These are phyloP conservation scores for Ophiocordyceps polyrhachis-furcata DNA, from an alignment of 2,329 filamentous ascomycete species.

Conservation along the genomic window DNA sequence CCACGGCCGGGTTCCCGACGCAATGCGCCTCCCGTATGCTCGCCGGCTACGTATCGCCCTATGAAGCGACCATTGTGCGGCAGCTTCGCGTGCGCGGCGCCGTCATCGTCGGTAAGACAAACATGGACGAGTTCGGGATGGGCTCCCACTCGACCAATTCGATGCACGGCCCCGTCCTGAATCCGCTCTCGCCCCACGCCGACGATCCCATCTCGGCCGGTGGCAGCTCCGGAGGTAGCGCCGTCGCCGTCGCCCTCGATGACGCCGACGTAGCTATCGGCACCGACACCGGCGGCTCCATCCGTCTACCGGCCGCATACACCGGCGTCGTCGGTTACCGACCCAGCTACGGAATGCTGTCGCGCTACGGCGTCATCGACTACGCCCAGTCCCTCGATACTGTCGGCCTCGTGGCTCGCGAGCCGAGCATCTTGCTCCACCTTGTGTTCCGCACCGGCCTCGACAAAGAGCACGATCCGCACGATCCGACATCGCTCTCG, in stretches of 20 bases:
- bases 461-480: slow-evolving; percentile 38
- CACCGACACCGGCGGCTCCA: slow-evolving; percentile 84
- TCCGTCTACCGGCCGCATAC: slow-evolving; percentile 75
- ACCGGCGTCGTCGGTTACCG: slow-evolving; percentile 74
- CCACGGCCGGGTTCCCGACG: slow-evolving; percentile 44
- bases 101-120: slow-evolving; percentile 58
- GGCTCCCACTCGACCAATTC: slow-evolving; percentile 67
- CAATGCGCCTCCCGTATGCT: slow-evolving; percentile 72
- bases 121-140: slow-evolving; percentile 95
- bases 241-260: slow-evolving; percentile 55
- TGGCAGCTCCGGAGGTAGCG: slow-evolving; percentile 87
- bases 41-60: slow-evolving; percentile 51
- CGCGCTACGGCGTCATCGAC: slow-evolving; percentile 68
- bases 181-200: slow-evolving; percentile 18
- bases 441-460: slow-evolving; percentile 31
- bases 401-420: slow-evolving; percentile 53
- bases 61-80: slow-evolving; percentile 62
- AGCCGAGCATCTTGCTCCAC: slow-evolving; percentile 29
- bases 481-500: slow-evolving; percentile 59
- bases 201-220: slow-evolving; percentile 44
- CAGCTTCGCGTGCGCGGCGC: slow-evolving; percentile 46
- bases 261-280: slow-evolving; percentile 50
- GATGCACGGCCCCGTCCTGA: slow-evolving; percentile 44
- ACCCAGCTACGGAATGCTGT: slow-evolving; percentile 76
- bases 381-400: slow-evolving; percentile 91